Evolutionary conservation across 371 early-diverging fungal genomes (phyloP), one percentile per base, ranked within the genome.

Genomic region (Mortierella polycephala): DNA sequence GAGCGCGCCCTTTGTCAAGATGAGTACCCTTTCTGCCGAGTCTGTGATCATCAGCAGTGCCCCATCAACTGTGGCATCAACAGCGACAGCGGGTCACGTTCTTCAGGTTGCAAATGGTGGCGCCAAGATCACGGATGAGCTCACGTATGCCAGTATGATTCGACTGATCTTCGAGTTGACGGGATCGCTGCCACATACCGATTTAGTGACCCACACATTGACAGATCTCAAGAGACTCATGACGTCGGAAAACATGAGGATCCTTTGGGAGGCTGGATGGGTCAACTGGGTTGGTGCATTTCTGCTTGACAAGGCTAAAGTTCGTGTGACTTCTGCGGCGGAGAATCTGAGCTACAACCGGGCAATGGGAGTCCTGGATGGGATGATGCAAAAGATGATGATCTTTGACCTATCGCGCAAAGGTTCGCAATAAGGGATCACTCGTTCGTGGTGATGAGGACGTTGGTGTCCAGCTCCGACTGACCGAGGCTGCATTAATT

Each of bases 381-480:
- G 72, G 37, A 77, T 83, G 59, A 75, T 81, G 69, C 83, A 83
- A 50, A 81, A 81, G 60, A 81, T 83, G 83, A 81, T 83, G 81
- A 74, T 83, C 39, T 83, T 71, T 79, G 83, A 83, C 30, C 52
- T 83, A 14, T 77, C 82, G 0, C 65, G 83, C 8, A 81, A 81
- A 40, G 74, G 71, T 66, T 1, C 61, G 75, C 47, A 74, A 65
- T 42, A 83, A 79, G 42, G 83, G 83, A 1, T 65, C 69, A 1
- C 49, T 83, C 12, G 79, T 76, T 40, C 59, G 60, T 54, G 69
- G 67, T 9, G 74, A 72, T n/a, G 73, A 73, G 52, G 80, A 79
- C 46, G 74, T 79, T 8, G 64, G 62, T 18, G 74, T 79, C 37
- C 80, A 79, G 47, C 74, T 79, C 4, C 69, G 80, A 18, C 23